A percentile compares a stretch with the other conserved stretches of the same genome.
These are phyloP conservation scores for Xylaria intraflava DNA, from an alignment of 495 filamentous ascomycete species.

Conservation along the genomic window DNA sequence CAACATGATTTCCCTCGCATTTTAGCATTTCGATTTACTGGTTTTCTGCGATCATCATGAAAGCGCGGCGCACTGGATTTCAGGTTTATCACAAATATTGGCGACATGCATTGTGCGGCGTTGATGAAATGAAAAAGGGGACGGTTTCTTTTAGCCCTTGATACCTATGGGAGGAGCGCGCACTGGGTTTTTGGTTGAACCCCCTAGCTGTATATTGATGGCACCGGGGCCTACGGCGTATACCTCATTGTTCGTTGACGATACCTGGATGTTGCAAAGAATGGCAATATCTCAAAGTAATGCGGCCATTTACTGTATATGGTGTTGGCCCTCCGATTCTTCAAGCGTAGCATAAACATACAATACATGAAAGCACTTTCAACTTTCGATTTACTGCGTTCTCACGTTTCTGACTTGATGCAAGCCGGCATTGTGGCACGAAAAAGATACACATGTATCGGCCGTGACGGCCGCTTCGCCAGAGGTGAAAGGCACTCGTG, in stretches of 20 bases:
- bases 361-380: neutral
- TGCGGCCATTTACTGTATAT: neutral
- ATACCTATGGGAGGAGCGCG: neutral
- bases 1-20: neutral
- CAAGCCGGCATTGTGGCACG: no score
- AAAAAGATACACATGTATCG: neutral
- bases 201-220: neutral
- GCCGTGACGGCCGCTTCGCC: neutral
- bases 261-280: slow-evolving; percentile 1
- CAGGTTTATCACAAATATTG: slow-evolving; percentile 1
- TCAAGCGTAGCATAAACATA: neutral
- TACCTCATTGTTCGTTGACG: neutral
- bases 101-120: slow-evolving; percentile 21
- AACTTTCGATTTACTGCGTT: neutral
- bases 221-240: neutral
- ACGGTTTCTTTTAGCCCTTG: neutral
- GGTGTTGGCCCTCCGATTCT: neutral
- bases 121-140: slow-evolving; percentile 14
- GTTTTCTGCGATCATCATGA: slow-evolving; percentile 15
- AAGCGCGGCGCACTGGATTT: slow-evolving; percentile 25
- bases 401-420: neutral
- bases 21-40: slow-evolving; percentile 2
- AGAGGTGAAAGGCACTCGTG: neutral
- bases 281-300: neutral
- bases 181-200: neutral